phyloP scores from a whole-genome alignment of 768 basidiomycete species.

The Lentinula aciculospora region DNA sequence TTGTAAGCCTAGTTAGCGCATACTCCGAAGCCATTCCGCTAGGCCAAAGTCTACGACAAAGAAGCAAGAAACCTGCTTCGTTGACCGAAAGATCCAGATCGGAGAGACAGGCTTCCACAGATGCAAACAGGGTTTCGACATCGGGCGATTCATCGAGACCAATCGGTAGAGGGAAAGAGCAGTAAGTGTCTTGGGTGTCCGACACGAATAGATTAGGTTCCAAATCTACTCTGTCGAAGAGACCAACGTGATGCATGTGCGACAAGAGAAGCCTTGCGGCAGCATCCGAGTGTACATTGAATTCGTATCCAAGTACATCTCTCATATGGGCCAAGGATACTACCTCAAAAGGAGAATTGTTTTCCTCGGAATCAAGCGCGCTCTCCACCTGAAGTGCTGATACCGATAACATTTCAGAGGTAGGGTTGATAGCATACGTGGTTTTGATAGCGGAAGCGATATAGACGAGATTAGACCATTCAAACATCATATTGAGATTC shows the following conservation, averaged over 20 bases:
- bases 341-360: slow-evolving; percentile 45
- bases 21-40: slow-evolving; percentile 70
- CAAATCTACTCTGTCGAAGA: slow-evolving; percentile 47
- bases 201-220: slow-evolving; percentile 26
- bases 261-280: slow-evolving; percentile 48
- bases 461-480: slow-evolving; percentile 62
- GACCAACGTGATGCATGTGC: slow-evolving; percentile 57
- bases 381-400: slow-evolving; percentile 19
- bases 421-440: slow-evolving; percentile 24
- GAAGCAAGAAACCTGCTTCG: slow-evolving; percentile 65
- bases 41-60: slow-evolving; percentile 71
- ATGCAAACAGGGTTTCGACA: slow-evolving; percentile 66
- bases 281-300: slow-evolving; percentile 49
- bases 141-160: slow-evolving; percentile 67
- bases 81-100: slow-evolving; percentile 71
- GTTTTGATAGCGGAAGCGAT: slow-evolving; percentile 53
- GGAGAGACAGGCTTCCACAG: slow-evolving; percentile 64
- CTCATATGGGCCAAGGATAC: slow-evolving; percentile 55
- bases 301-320: slow-evolving; percentile 51
- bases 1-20: slow-evolving; percentile 55
- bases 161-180: slow-evolving; percentile 63
- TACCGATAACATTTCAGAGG: slow-evolving; percentile 44
- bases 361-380: slow-evolving; percentile 15
- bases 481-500: slow-evolving; percentile 52
- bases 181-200: slow-evolving; percentile 31